Base-by-base conservation (phyloP, 371 early-diverging fungal genomes). In the Saksenaea oblongispora region DNA sequence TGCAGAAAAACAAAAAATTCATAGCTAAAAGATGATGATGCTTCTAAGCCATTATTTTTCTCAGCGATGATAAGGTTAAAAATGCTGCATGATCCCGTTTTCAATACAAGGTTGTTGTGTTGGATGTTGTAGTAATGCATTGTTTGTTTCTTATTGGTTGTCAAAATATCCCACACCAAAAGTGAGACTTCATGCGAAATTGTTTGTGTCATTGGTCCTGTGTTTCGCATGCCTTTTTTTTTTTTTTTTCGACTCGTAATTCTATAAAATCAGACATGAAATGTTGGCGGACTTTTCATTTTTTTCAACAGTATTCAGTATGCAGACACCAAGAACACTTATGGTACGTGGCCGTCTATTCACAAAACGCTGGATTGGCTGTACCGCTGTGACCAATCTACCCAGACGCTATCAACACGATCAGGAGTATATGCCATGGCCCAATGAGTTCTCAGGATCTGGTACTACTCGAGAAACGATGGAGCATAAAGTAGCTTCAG, bases 381-480 rank as follows among this genome's bases (percentile, higher is more conserved):
- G 51, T 11, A 47, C 51, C 11, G n/a, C 51, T n/a, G 51, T 11
- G 51, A n/a, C 22, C 51, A 47, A 22, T 47, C 51, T 17, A 47
- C 3, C 22, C 24, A 47, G 8, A 22, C 22, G 22, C 22, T 47
- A 47, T 10, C 51, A 22, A 22, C 51, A 22, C 24, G 51, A 47
- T 47, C 51, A 18, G 51, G 71, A 70, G 18, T 70, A 70, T 34
- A 65, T 60, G 44, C 71, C 71, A 15, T 70, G 60, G 53, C 42
- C 63, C 7, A 70, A 70, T 47, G 71, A 70, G 47, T 47, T 60
- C 17, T 70, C 71, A 22, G 57, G 42, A 15, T 70, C 59, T 27
- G 71, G 71, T 14, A 70, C 66, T 0, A 65, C 66, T n/a, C 34
- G 47, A 18, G 71, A 70, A 14, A 64, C 63, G 0, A 58, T 66